Base-by-base conservation (phyloP, 1,284 basidiomycete species). In the Xanthoconium separans region DNA sequence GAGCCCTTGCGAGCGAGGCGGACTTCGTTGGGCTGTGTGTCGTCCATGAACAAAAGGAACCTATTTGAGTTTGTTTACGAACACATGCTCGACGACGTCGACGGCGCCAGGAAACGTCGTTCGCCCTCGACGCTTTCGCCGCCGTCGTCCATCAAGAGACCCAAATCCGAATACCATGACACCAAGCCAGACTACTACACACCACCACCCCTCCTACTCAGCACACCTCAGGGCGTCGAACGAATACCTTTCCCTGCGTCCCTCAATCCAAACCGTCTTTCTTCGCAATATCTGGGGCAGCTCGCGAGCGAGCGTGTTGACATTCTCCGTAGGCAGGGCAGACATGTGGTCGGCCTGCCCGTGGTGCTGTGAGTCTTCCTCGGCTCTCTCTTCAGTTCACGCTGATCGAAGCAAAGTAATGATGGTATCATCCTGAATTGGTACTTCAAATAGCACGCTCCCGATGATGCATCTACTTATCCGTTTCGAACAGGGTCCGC, bases 1-100 rank as follows among this genome's bases (percentile, higher is more conserved):
- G 52, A 62, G 0, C 75, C 75, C 55, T 77, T 76, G 42, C 70
- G 66, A 31, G 69, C 52, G 47, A 69, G 61, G 40, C 74, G 73
- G 8, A 66, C 47, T 58, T 77, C 74, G 56, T 77, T 78, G n/a
- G 75, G 75, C 48, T 78, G 77, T 2, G 60, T 56, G 59, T 79
- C 76, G 60, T 79, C 77, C 54, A 65, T 65, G 16, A 22, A 29
- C 13, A 10, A 44, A 37, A 40, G 42, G 5, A 18, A 18, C 9
- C 8, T 53, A 41, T 64, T 67, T 67, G 50, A 64, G 48, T 13
- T 48, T 71, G 44, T 70, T 69, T 69, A n/a, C 18, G 37, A 12
- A 10, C 36, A 18, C 33, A 34, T 34, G 33, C 15, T 34, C 16
- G 33, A 3, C 33, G 33, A 34, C 33, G 33, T 16, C 33, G n/a